These are phyloP conservation scores for Venturia pyrina DNA, from an alignment of 2,329 filamentous ascomycete genomes.

Conservation along the genomic window DNA sequence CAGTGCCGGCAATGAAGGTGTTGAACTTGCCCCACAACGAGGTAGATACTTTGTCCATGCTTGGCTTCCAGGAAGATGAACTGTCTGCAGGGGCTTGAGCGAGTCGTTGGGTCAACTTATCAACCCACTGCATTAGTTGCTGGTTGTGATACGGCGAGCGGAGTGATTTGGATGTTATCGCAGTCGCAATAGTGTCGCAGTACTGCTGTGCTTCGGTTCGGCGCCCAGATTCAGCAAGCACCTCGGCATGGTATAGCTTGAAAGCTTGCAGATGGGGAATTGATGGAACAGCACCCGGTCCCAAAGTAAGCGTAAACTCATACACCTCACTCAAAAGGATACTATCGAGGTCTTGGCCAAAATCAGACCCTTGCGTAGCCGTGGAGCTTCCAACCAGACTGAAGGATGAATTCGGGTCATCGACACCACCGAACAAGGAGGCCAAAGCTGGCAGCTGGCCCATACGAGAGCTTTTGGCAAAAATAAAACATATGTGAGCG, in stretches of 20 bases:
- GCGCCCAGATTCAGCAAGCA: conserved; percentile 73
- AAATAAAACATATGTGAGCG: conserved; percentile 87
- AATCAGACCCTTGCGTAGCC: conserved; percentile 56
- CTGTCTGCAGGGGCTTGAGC: conserved; percentile 72
- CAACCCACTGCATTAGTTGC: conserved; percentile 62
- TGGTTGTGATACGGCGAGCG: conserved; percentile 79
- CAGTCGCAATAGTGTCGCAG: conserved; percentile 69
- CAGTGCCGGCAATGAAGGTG: conserved; percentile 90
- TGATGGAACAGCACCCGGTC: conserved; percentile 38
- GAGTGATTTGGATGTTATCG: conserved; percentile 71
- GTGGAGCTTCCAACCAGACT: conserved; percentile 82
- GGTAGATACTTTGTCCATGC: conserved; percentile 89
- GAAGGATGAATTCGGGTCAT: conserved; percentile 69
- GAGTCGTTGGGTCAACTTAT: conserved; percentile 74
- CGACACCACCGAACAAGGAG: conserved; percentile 67
- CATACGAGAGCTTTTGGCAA: conserved; percentile 40
- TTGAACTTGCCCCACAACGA: conserved; percentile 89
- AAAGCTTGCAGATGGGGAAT: conserved; percentile 81
- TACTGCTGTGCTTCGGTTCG: conserved; percentile 80
- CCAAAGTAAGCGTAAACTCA: conserved; percentile 68
- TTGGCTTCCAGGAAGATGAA: conserved; percentile 77
- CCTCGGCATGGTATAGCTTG: conserved; percentile 80
- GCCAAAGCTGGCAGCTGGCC: conserved; percentile 27
- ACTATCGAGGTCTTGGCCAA: conserved; percentile 71
- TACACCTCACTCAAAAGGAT: conserved; percentile 94